Evolutionary conservation across 805 yeast species (phyloP), one percentile per base, ranked within the genome.

Genomic region (Saturnispora diversa): DNA sequence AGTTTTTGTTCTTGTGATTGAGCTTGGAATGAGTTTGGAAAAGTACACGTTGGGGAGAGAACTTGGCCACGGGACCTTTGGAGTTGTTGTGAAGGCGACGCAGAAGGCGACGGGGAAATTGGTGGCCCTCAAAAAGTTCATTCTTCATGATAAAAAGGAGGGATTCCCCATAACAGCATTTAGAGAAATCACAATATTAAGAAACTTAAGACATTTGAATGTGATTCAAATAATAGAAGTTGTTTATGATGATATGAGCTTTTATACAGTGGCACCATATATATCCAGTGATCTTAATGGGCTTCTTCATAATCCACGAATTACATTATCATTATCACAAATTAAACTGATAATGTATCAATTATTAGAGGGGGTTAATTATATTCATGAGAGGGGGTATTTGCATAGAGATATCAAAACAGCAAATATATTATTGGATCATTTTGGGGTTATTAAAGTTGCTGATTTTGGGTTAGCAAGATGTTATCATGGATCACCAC

Each of bases 401-500:
- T 51, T 81, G 58, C 99, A 92, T 59, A 71, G 99, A 43, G 99
- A 92, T 55, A 84, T 92, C 44, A 92, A 92, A 60, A 87, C 97
- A 0, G 95, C 98, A n/a, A 92, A 92, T 53, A 83, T 92, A 25
- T 69, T 92, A 28, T 70, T 92, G 7, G 88, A 83, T 52, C 73
- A 69, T 39, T 64, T 69, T 38, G 98, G 98, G 1, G 64, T 75
- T 7, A 67, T 94, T 28, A 90, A 90, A 54, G 75, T 92, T 35
- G 98, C 96, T 2, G 99, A 92, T 63, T 94, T 92, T 59, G 98
- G 99, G 1, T 66, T 92, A 27, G 97, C 97, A 2, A 69, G 97
- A 47, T 58, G 69, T 4, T 63, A 56, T 35, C 56, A 55, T 34
- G 80, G 80, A 0, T 31, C 50, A 0, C 54, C 60, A 1, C 58